Percentiles rank a stretch among this genome's conserved stretches.
These are phyloP conservation scores for Blastobotrys persicus DNA, from an alignment of 1,139 yeast species.

Conservation along the genomic window DNA sequence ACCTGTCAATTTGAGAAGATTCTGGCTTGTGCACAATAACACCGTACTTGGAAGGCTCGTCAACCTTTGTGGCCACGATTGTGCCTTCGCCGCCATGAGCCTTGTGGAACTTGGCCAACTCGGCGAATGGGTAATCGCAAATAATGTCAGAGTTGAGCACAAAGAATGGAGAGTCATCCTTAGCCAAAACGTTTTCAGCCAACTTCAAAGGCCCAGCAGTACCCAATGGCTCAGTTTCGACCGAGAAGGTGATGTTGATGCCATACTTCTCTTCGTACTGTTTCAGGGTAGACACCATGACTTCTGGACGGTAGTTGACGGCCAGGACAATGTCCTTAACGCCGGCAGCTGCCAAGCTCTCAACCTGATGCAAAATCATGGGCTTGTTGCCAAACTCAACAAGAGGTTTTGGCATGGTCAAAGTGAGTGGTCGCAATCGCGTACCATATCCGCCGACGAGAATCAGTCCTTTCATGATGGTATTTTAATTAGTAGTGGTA, in stretches of 20 bases:
- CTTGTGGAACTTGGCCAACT: conserved; percentile 88
- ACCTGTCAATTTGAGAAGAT: conserved; percentile 93
- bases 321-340: conserved; percentile 98
- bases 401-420: conserved; percentile 96
- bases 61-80: conserved; percentile 98
- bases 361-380: conserved; percentile 84
- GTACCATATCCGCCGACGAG: conserved; percentile 99
- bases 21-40: conserved; percentile 96
- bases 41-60: conserved; percentile 99
- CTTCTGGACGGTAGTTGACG: conserved; percentile 99
- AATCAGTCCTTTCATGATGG: conserved; percentile 89
- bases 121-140: conserved; percentile 96
- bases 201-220: conserved; percentile 99
- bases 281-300: conserved; percentile 92
- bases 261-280: conserved; percentile 95
- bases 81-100: conserved; percentile 98
- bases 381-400: conserved; percentile 99
- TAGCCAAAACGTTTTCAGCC: conserved; percentile 89
- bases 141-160: conserved; percentile 98
- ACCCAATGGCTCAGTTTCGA: conserved; percentile 98
- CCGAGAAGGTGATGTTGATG: conserved; percentile 92
- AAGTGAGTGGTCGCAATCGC: conserved; percentile 97
- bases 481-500: conserved; percentile 1
- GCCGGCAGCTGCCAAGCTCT: conserved; percentile 97
- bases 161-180: conserved; percentile 95